phyloP scores from a whole-genome alignment of 1,284 basidiomycete genomes.

The Amylostereum chailletii region DNA sequence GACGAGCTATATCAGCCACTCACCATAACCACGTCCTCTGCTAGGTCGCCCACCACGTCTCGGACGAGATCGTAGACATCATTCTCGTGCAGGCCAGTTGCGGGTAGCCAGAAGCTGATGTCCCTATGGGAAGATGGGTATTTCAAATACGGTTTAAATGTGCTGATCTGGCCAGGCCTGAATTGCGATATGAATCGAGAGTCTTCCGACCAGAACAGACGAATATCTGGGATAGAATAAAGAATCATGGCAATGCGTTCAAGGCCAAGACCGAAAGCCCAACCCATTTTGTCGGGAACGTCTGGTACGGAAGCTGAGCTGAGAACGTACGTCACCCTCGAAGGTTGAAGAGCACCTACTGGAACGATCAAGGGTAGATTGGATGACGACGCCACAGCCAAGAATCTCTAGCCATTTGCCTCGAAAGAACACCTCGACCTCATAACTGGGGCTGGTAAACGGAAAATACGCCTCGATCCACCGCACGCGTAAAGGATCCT shows the following conservation, averaged over 20 bases:
- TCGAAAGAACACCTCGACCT: conserved; percentile 95
- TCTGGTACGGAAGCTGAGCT: conserved; percentile 31
- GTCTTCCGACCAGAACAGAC: conserved; percentile 97
- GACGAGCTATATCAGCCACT: conserved; percentile 13
- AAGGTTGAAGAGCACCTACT: conserved; percentile 41
- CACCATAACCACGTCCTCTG: conserved; percentile 85
- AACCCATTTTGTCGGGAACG: conserved; percentile 80
- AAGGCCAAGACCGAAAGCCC: conserved; percentile 97
- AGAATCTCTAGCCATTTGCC: conserved; percentile 98
- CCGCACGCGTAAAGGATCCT: conserved; percentile 74
- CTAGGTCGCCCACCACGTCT: conserved; percentile 86
- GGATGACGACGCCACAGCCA: conserved; percentile 88
- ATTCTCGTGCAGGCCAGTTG: conserved; percentile 74
- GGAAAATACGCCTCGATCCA: conserved; percentile 99
- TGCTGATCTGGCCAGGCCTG: conserved; percentile 60
- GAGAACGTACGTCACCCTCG: too few species aligned
- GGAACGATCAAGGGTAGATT: conserved; percentile 81
- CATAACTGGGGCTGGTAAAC: conserved; percentile 95
- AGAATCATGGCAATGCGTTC: conserved; percentile 99
- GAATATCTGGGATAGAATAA: conserved; percentile 95
- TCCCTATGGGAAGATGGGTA: conserved; percentile 89
- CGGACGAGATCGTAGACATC: conserved; percentile 95
- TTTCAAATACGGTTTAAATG: conserved; percentile 84
- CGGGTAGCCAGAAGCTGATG: conserved; percentile 84
- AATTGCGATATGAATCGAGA: conserved; percentile 88